These are phyloP conservation scores for Gastrodia elata DNA, from an alignment of 106 monocot genomes.

Conservation along the genomic window DNA sequence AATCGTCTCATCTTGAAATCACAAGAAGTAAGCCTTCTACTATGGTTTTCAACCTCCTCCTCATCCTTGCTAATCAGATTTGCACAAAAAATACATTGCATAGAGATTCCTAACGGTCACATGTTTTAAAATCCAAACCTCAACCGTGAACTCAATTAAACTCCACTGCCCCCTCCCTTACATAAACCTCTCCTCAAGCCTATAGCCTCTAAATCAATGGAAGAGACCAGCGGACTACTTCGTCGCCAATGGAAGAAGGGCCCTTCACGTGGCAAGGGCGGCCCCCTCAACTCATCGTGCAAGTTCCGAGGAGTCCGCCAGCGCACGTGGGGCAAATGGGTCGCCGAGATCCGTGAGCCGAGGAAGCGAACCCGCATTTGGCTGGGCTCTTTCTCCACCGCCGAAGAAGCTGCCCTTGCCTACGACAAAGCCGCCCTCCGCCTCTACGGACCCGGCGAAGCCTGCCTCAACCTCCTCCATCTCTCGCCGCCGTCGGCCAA, in stretches of 20 bases:
- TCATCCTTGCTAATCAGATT: no score
- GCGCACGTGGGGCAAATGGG: constrained; percentile 99
- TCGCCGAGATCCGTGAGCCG: constrained; percentile 95
- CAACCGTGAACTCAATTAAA: constrained; percentile 74
- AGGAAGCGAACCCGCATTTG: constrained; percentile 83
- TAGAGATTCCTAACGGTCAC: constrained; percentile 49
- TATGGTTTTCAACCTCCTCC: no score
- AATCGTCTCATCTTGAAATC: no score
- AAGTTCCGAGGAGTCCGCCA: constrained; percentile 93
- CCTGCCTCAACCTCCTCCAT: constrained; percentile 93
- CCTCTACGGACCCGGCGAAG: constrained; percentile 92
- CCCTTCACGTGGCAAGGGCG: constrained; percentile 82
- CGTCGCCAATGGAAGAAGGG: constrained; percentile 88
- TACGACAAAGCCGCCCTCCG: constrained; percentile 87
- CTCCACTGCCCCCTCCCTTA: constrained; percentile 14
- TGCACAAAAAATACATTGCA: not conserved
- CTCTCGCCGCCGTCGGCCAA: constrained; percentile 31
- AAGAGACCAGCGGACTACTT: constrained; percentile 16
- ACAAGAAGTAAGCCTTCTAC: no score
- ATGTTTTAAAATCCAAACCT: constrained; percentile 25
- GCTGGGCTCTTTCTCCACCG: constrained; percentile 93
- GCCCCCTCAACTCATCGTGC: constrained; percentile 87
- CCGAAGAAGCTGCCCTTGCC: constrained; percentile 88
- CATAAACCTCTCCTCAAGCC: constrained; percentile 32
- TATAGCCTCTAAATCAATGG: constrained; percentile 13